phyloP scores from a whole-genome alignment of 2,329 filamentous ascomycete species.

The Neopestalotiopsis sp. region DNA sequence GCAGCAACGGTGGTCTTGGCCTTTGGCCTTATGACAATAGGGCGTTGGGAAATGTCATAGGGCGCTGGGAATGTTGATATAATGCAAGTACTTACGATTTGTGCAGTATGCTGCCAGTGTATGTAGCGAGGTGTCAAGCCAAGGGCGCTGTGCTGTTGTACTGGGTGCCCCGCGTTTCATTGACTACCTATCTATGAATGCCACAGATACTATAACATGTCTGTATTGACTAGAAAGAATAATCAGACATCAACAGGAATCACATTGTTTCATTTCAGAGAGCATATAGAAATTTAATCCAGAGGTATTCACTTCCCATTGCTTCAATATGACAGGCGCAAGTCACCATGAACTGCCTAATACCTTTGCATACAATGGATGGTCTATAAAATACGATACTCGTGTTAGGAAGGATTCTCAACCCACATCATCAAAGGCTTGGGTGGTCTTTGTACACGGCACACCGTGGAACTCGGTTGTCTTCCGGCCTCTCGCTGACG shows the following conservation, averaged over 20 bases:
- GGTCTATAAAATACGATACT: neutral
- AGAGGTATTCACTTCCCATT: neutral
- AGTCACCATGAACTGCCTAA: neutral
- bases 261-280: neutral
- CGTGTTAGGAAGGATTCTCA: neutral
- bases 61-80: too few species aligned
- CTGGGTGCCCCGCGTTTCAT: neutral
- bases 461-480: conserved; percentile 7
- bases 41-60: too few species aligned
- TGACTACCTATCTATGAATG: neutral
- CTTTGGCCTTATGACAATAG: too few species aligned
- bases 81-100: too few species aligned
- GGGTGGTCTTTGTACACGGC: conserved; percentile 12
- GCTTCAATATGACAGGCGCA: neutral
- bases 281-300: too few species aligned
- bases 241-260: too few species aligned
- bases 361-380: neutral
- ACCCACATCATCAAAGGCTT: neutral
- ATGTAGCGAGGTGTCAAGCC: neutral
- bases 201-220: neutral
- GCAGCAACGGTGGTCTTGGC: too few species aligned
- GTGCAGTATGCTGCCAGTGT: neutral
- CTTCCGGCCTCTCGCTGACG: neutral
- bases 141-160: neutral
- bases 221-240: neutral